A percentile compares a stretch with the other conserved stretches of the same genome.
phyloP scores from a whole-genome alignment of 2,329 filamentous ascomycete genomes.

The Sclerotinia subarctica region DNA sequence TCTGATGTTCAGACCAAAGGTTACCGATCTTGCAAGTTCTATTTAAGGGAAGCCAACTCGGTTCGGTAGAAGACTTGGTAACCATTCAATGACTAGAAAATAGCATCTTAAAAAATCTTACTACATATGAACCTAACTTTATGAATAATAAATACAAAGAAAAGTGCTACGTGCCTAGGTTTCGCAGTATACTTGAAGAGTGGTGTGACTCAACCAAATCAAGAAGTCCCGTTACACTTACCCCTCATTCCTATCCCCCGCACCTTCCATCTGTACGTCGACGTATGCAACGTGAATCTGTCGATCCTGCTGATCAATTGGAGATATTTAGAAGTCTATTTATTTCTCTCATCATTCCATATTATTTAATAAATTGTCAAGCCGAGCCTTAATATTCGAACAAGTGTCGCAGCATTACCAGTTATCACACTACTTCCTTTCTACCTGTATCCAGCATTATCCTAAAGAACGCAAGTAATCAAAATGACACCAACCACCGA shows the following conservation, averaged over 20 bases:
- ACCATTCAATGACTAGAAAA: too few relatives aligned
- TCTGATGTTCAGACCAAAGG: too few relatives aligned
- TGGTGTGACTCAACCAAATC: not conserved
- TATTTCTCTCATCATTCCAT: too few relatives aligned
- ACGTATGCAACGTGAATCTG: not conserved
- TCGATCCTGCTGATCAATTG: not conserved
- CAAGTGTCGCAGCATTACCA: not conserved
- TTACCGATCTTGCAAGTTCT: too few relatives aligned
- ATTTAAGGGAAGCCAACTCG: too few relatives aligned
- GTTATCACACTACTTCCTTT: too few relatives aligned
- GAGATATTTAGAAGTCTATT: not conserved
- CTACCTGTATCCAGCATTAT: not conserved
- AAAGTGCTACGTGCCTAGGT: too few relatives aligned
- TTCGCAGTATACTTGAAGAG: not conserved
- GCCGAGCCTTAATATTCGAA: not conserved
- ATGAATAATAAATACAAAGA: too few relatives aligned
- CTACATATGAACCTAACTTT: too few relatives aligned
- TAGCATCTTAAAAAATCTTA: too few relatives aligned
- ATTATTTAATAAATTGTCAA: not conserved
- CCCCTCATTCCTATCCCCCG: slow-evolving; percentile 15
- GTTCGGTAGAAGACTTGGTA: too few relatives aligned
- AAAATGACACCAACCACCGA: slow-evolving; percentile 24
- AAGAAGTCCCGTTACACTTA: slow-evolving; percentile 13
- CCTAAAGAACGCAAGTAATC: not conserved
- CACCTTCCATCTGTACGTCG: not conserved